phyloP scores from a whole-genome alignment of 768 basidiomycete species.

The Mycena olivaceomarginata region DNA sequence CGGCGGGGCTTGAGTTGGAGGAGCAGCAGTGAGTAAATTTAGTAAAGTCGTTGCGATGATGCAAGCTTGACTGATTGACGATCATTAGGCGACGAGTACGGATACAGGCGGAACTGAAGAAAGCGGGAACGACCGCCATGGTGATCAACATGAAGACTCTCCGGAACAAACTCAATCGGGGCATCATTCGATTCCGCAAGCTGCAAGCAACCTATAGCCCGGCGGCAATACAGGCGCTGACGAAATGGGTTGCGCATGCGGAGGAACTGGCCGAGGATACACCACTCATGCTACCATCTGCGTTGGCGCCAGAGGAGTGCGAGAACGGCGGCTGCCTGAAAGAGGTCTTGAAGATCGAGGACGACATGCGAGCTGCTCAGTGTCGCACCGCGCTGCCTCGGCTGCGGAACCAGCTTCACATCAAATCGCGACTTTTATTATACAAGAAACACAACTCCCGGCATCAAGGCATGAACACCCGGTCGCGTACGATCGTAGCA shows the following conservation, averaged over 20 bases:
- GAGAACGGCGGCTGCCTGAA: background rate
- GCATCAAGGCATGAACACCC: conserved; percentile 1
- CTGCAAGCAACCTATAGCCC: conserved; percentile 4
- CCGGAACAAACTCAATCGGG: background rate
- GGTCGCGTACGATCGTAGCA: background rate
- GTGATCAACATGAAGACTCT: background rate
- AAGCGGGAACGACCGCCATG: conserved; percentile 3
- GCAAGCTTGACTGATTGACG: too few species aligned
- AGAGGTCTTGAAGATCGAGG: background rate
- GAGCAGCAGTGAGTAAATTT: conserved; percentile 47
- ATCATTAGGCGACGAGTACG: background rate
- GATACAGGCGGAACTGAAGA: conserved; percentile 13
- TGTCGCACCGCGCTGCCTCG: background rate
- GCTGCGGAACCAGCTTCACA: conserved; percentile 1
- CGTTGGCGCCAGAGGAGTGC: background rate
- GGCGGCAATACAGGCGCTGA: background rate
- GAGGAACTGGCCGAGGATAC: background rate
- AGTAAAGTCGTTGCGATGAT: background rate
- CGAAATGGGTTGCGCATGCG: background rate
- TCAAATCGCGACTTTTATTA: background rate
- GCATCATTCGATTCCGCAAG: background rate
- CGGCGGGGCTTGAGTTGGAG: conserved; percentile 31
- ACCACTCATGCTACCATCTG: conserved; percentile 4
- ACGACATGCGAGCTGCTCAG: background rate
- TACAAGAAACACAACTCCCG: conserved; percentile 6